Base-by-base conservation (phyloP, 2,329 filamentous ascomycete genomes). In the Thermomyces lanuginosus region DNA sequence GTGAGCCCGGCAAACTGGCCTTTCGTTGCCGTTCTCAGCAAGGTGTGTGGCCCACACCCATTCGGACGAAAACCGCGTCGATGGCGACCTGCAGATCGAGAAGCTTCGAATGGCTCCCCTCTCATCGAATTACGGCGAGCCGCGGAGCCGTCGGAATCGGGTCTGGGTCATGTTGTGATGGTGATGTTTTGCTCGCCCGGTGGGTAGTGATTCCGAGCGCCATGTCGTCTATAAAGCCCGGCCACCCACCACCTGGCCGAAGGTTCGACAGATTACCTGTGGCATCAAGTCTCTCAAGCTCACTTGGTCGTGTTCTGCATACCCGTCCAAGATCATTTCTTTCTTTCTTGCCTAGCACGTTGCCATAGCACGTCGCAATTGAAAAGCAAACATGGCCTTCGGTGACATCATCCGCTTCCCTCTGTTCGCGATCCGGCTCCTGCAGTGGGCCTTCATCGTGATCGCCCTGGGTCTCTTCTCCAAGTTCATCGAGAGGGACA, bases 381-480 rank as follows among this genome's bases (percentile, higher is more conserved):
- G 22, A 13, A 7, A 26, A 26, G 31, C 19, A 27, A 8, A 3
- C 28, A n/a, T 21, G 26, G 11, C 12, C 16, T 10, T 14, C 16
- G 17, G 21, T 18, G 10, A 2, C 20, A 5, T 20, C 29, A 7
- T 20, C 7, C 42, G 48, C 8, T 48, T 49, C 4, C 12, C 53
- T 11, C 45, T 50, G 37, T 42, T 55, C 28, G 21, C 27, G 22
- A 35, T 30, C 12, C 42, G 45, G 8, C 25, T 41, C 24, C 16
- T 59, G 27, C 46, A 52, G 34, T 59, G 53, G 53, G 34, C 34
- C 21, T 51, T 46, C 26, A 46, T 53, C 4, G 46, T 47, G 26
- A 56, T 59, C 31, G 53, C 58, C 7, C 46, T 57, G 40, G 53
- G 53, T 21, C 46, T 58, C 24, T 48, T 47, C 1, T 49, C 46